Evolutionary conservation across 768 basidiomycete species (phyloP).

Genomic region (Tulasnella sp.): DNA sequence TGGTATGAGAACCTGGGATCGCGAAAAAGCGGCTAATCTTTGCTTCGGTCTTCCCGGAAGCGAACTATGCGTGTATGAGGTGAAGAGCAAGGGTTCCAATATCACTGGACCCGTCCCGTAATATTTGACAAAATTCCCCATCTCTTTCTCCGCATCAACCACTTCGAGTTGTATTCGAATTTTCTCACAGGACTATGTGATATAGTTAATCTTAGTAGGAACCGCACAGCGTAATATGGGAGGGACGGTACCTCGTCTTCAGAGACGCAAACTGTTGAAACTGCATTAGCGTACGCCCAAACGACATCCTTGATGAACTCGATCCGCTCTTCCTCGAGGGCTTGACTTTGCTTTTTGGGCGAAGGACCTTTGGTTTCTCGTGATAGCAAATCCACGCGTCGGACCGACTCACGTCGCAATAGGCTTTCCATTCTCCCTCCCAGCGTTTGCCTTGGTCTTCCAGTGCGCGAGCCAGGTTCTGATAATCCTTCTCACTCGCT

Average conservation of each 20-base stretch:
- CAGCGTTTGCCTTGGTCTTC: constrained; percentile 80
- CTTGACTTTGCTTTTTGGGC: constrained; percentile 66
- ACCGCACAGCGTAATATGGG: neutral
- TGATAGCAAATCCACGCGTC: neutral
- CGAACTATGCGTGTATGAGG: constrained; percentile 57
- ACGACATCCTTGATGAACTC: constrained; percentile 94
- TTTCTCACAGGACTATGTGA: constrained; percentile 81
- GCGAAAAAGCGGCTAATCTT: constrained; percentile 59
- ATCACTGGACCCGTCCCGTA: constrained; percentile 89
- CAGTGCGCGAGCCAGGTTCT: constrained; percentile 76
- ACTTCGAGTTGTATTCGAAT: constrained; percentile 84
- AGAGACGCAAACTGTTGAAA: constrained; percentile 90
- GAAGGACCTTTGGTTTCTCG: neutral
- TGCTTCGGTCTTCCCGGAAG: constrained; percentile 56
- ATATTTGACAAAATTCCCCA: constrained; percentile 84
- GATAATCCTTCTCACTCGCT: constrained; percentile 88
- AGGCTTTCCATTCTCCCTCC: constrained; percentile 92
- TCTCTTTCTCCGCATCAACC: constrained; percentile 83
- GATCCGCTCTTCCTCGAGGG: constrained; percentile 89
- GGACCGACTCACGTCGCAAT: constrained; percentile 66
- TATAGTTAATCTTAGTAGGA: neutral
- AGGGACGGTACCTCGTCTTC: constrained; percentile 83
- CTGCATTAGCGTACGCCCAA: constrained; percentile 94
- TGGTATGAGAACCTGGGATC: constrained; percentile 47
- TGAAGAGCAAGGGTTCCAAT: constrained; percentile 85